Evolutionary conservation across 257 asterid species (phyloP).

Genomic region (Anisodus tanguticus): DNA sequence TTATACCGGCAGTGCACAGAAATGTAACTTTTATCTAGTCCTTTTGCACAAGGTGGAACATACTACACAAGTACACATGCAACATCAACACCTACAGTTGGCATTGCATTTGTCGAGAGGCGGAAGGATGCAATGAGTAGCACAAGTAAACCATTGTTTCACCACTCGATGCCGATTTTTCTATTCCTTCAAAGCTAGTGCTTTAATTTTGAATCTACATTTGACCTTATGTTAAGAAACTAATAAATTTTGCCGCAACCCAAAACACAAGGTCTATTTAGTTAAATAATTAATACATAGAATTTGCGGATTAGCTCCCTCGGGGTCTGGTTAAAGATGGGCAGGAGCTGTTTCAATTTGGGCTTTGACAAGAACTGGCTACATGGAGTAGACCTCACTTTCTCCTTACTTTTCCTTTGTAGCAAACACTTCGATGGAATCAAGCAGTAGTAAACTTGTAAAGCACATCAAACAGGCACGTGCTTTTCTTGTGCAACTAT

Average conservation of each 20-base stretch:
- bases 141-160: not conserved
- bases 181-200: not conserved
- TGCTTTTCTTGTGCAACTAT: not conserved
- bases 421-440: not conserved
- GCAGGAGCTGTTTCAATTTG: constrained; percentile 14
- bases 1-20: constrained; percentile 11
- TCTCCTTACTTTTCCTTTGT: not conserved
- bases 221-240: not conserved
- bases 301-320: constrained; percentile 7
- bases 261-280: constrained; percentile 9
- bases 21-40: not conserved
- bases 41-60: constrained; percentile 21
- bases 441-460: not conserved
- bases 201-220: not conserved
- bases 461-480: not conserved
- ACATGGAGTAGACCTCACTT: not conserved
- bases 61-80: not conserved
- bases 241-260: not conserved
- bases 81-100: not conserved
- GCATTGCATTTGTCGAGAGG: constrained; percentile 18
- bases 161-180: constrained; percentile 8
- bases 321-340: not conserved
- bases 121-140: constrained; percentile 17
- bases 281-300: not conserved
- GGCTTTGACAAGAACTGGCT: not conserved